These are phyloP conservation scores for Picochlorum sp. DNA, from an alignment of 139 green algal genomes.

Conservation along the genomic window DNA sequence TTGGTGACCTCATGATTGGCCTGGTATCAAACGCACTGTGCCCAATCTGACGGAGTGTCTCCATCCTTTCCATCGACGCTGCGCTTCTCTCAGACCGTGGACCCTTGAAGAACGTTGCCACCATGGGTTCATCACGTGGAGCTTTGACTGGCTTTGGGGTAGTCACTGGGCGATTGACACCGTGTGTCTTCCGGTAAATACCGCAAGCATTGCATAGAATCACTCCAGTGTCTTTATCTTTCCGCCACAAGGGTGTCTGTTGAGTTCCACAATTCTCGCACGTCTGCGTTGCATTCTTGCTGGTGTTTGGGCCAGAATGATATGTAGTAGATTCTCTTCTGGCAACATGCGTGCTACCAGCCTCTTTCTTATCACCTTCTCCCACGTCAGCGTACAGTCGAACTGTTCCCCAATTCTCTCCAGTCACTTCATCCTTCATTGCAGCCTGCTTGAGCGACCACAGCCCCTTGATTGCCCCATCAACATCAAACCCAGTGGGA, in stretches of 20 bases:
- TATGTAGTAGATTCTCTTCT: not conserved
- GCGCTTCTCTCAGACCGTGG: too few relatives aligned
- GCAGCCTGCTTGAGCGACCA: slow-evolving; percentile 24
- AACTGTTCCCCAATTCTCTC: slow-evolving; percentile 21
- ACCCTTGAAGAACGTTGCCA: too few relatives aligned
- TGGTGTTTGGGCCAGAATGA: not conserved
- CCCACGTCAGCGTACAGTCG: slow-evolving; percentile 27
- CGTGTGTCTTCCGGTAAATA: slow-evolving; percentile 69
- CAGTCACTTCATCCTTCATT: slow-evolving; percentile 22
- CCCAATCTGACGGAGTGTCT: too few relatives aligned
- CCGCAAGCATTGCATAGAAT: slow-evolving; percentile 72
- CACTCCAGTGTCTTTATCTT: slow-evolving; percentile 38
- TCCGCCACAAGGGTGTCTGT: slow-evolving; percentile 62
- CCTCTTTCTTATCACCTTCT: not conserved
- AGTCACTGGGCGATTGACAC: slow-evolving; percentile 31
- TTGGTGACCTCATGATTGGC: too few relatives aligned
- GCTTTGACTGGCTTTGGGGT: not conserved
- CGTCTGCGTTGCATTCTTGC: slow-evolving; percentile 4
- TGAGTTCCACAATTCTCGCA: slow-evolving; percentile 65
- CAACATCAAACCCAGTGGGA: slow-evolving; percentile 21
- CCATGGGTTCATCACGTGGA: too few relatives aligned
- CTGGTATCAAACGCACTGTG: too few relatives aligned
- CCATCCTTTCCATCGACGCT: too few relatives aligned
- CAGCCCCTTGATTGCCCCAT: slow-evolving; percentile 29
- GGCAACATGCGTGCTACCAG: not conserved